Base-by-base conservation (phyloP, 768 basidiomycete genomes). In the Pleurotus eryngii region DNA sequence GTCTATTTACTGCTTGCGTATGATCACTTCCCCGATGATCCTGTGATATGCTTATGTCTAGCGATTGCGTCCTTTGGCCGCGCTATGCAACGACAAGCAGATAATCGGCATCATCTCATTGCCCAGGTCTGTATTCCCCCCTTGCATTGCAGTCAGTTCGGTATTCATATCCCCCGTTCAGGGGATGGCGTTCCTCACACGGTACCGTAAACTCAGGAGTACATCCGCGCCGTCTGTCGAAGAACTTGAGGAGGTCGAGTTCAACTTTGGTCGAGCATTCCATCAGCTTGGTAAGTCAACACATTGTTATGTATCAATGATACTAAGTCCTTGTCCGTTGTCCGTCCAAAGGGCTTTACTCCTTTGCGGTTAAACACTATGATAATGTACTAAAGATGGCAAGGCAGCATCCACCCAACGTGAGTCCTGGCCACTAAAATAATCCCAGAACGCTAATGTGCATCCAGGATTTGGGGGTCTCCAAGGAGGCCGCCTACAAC, bases 21-120 rank as follows among this genome's bases (percentile, higher is more conserved):
- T 69, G 92, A 95, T 61, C 82, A 92, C 64, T 86, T 84, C 59
- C 87, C 84, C 0, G 77, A 91, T 12, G 91, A 98, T 69, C 92
- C 95, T 0, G 76, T 95, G 72, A 78, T 97, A 20, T 95, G 90
- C 65, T 75, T 98, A 4, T 84, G 81, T 45, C 77, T 98, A 7
- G 91, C 88, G 0, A 84, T 95, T 46, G 86, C 92, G 0, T 97
- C 92, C 18, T 75, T 97, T 46, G 93, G 94, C 9, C 81, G 96
- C 38, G 89, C 94, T 0, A 92, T 93, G 87, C 92, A 95, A 61
- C 81, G 95, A 17, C 95, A 98, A 68, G 86, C 89, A 12, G 96
- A 98, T 72, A 98, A 99, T 67, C 75, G 95, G 40, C 90, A 97
- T 65, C 91, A 96, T 68, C 80, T 94, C 58, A 81, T 98, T 39